Base-by-base conservation (phyloP, 106 monocot species). In the Gastrodia elata region DNA sequence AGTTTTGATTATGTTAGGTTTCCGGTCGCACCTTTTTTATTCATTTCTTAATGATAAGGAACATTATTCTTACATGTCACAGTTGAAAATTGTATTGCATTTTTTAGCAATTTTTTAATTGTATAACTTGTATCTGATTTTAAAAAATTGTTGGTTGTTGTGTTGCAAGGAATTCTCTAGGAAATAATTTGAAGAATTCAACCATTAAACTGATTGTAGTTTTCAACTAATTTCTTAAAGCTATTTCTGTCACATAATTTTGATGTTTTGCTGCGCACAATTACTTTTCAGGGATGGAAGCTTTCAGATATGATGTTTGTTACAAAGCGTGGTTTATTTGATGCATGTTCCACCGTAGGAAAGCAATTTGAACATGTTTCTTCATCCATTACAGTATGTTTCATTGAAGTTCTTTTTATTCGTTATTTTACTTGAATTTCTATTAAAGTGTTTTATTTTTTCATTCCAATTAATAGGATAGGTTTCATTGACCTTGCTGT, bases 251-350 rank as follows among this genome's bases (percentile, higher is more conserved):
- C 8, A 11, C 24, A 39, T 6, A 68, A 24, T 68, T 24, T 8
- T 68, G 13, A 25, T 33, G 39, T 24, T 39, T 16, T 8, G 22
- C 25, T 39, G 39, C 39, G 38, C 3, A 20, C 24, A 4, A 18
- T 65, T 65, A 48, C 43, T 44, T 72, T 16, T 74, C 77, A 83
- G 83, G 83, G 83, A 5, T 83, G 83, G 83, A 83, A 76, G 73
- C 4, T 83, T 46, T 79, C 83, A 13, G 83, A 80, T 67, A 58
- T 83, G 76, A 83, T 83, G 76, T 83, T 83, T 59, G 83, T 76
- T 36, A 79, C 83, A 67, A 71, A 76, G 64, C 83, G 68, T 67
- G 68, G 83, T 26, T 79, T 83, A 56, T 76, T 76, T 38, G 57
- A 79, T 83, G 79, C 79, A 35, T 76, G 72, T 65, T 38, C 67